These are phyloP conservation scores for Acidomyces sp. DNA, from an alignment of 495 filamentous ascomycete genomes.

Conservation along the genomic window DNA sequence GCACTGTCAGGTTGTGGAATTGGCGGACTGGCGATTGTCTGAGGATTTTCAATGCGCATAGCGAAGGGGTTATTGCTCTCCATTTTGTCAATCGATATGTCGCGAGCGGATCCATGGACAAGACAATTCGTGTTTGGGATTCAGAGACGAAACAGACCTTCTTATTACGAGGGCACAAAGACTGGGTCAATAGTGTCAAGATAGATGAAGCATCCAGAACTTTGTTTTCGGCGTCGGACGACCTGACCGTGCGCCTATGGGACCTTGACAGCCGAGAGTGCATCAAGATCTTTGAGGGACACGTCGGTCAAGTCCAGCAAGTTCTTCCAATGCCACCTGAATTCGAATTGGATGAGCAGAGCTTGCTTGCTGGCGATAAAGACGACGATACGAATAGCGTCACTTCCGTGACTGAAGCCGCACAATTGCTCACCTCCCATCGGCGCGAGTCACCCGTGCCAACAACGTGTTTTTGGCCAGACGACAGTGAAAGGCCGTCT, in stretches of 20 bases:
- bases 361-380: conserved; percentile 19
- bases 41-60: conserved; percentile 66
- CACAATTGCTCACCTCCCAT: conserved; percentile 2
- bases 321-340: conserved; percentile 68
- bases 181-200: conserved; percentile 89
- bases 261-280: conserved; percentile 71
- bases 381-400: conserved; percentile 18
- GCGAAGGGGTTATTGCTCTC: conserved; percentile 65
- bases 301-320: conserved; percentile 91
- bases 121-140: conserved; percentile 86
- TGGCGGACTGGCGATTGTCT: conserved; percentile 86
- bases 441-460: neutral
- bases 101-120: conserved; percentile 77
- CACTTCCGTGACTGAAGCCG: conserved; percentile 10
- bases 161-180: conserved; percentile 66
- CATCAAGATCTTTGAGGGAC: conserved; percentile 74
- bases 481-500: conserved; percentile 43
- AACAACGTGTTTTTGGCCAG: conserved; percentile 33
- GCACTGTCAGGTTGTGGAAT: conserved; percentile 84
- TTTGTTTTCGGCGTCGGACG: conserved; percentile 84
- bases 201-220: conserved; percentile 71
- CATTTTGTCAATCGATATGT: conserved; percentile 75
- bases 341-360: conserved; percentile 70
- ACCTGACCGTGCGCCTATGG: conserved; percentile 85
- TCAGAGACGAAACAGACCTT: conserved; percentile 71